phyloP scores from a whole-genome alignment of 2,329 filamentous ascomycete species.

The Cercospora sesami region DNA sequence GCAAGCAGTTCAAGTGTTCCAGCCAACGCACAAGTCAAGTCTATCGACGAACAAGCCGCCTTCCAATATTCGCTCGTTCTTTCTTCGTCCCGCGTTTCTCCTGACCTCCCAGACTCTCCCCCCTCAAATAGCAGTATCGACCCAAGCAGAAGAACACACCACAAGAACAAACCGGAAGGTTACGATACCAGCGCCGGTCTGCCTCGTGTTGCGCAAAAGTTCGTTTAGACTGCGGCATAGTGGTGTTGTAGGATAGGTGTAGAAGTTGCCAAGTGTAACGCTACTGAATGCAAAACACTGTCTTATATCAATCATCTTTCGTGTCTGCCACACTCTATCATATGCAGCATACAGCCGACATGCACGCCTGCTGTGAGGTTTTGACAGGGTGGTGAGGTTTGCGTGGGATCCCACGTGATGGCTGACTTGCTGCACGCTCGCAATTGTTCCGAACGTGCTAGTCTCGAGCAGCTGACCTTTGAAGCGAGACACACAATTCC shows the following conservation, averaged over 20 bases:
- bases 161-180: constrained; percentile 10
- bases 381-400: background rate
- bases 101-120: background rate
- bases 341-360: constrained; percentile 7
- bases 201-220: constrained; percentile 8
- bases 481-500: constrained; percentile 4
- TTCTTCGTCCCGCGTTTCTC: background rate
- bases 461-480: background rate
- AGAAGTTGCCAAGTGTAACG: background rate
- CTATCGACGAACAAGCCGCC: background rate
- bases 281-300: background rate
- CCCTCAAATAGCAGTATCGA: constrained; percentile 10
- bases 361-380: background rate
- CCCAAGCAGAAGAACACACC: constrained; percentile 20
- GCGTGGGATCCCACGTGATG: background rate
- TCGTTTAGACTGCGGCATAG: background rate
- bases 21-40: background rate
- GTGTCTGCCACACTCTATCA: constrained; percentile 3
- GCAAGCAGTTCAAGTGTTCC: background rate
- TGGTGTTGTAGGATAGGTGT: background rate
- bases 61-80: constrained; percentile 14
- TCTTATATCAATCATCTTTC: background rate
- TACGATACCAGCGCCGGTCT: background rate
- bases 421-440: background rate
- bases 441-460: constrained; percentile 3